Evolutionary conservation across 208 protist genomes (phyloP).

Genomic region (Leishmania tropica): DNA sequence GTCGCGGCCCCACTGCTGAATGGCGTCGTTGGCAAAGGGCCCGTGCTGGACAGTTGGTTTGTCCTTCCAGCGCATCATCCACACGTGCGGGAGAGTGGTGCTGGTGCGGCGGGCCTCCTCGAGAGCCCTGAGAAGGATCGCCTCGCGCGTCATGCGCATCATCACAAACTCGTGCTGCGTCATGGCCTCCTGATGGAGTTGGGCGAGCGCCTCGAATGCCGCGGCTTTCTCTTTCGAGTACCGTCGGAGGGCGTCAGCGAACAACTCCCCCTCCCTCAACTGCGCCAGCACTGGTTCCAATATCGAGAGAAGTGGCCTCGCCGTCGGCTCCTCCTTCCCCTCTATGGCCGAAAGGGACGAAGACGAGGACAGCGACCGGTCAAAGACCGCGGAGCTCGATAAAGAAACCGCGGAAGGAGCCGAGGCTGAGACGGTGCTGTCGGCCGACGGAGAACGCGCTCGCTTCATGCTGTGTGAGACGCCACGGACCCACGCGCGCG

Average conservation of each 20-base stretch:
- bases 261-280: conserved; percentile 33
- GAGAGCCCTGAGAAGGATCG: conserved; percentile 34
- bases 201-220: conserved; percentile 25
- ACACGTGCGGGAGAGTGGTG: conserved; percentile 19
- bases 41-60: conserved; percentile 31
- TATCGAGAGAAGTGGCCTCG: conserved; percentile 23
- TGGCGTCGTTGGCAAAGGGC: conserved; percentile 28
- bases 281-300: conserved; percentile 21
- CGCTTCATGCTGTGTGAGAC: conserved; percentile 23
- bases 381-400: background rate
- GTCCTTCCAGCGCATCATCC: conserved; percentile 40
- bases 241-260: conserved; percentile 30
- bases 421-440: background rate
- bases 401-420: background rate
- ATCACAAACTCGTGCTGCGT: conserved; percentile 41
- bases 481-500: background rate
- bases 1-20: conserved; percentile 32
- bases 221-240: conserved; percentile 14
- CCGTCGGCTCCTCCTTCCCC: conserved; percentile 36
- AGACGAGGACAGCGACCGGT: conserved; percentile 9
- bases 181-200: conserved; percentile 29
- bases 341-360: conserved; percentile 31
- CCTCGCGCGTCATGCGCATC: conserved; percentile 42
- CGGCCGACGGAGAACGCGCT: conserved; percentile 20
- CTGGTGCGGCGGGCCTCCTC: conserved; percentile 20